Evolutionary conservation across 345 rosid species (phyloP).

Genomic region (Syzygium oleosum): DNA sequence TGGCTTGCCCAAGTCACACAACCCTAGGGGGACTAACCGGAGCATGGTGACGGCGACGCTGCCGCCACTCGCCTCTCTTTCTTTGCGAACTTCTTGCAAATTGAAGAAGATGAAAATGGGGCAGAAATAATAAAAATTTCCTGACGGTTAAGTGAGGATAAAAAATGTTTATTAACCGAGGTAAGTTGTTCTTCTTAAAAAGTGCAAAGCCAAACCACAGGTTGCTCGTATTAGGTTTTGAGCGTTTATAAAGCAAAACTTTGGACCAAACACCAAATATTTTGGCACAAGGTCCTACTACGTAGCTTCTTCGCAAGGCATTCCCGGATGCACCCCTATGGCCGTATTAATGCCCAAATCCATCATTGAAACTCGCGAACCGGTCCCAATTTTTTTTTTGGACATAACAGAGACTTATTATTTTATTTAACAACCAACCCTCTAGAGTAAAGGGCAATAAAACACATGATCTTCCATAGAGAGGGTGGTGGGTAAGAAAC

Average conservation of each 20-base stretch:
- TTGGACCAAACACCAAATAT: not conserved
- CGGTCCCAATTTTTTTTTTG: too few species aligned
- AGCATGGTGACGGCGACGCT: not conserved
- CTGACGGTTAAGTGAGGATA: not conserved
- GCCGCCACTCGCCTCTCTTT: not conserved
- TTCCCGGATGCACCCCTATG: not conserved
- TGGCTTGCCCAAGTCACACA: not conserved
- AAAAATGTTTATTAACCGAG: not conserved
- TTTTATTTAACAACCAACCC: too few species aligned
- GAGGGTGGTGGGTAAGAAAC: too few species aligned
- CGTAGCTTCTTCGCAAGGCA: not conserved
- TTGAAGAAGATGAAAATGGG: not conserved
- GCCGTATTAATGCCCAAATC: not conserved
- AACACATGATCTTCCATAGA: too few species aligned
- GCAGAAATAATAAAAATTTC: not conserved
- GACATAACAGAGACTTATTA: too few species aligned
- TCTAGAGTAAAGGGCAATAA: too few species aligned
- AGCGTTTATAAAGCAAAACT: not conserved
- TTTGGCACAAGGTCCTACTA: not conserved
- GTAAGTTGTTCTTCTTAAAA: not conserved
- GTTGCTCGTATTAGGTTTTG: not conserved
- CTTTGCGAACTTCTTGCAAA: not conserved
- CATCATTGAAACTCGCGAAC: not conserved
- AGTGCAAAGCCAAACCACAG: not conserved
- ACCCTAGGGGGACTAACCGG: not conserved